Evolutionary conservation across 139 green algal species (phyloP), one percentile per base, ranked within the genome.

Genomic region (Coelastrella sp.): DNA sequence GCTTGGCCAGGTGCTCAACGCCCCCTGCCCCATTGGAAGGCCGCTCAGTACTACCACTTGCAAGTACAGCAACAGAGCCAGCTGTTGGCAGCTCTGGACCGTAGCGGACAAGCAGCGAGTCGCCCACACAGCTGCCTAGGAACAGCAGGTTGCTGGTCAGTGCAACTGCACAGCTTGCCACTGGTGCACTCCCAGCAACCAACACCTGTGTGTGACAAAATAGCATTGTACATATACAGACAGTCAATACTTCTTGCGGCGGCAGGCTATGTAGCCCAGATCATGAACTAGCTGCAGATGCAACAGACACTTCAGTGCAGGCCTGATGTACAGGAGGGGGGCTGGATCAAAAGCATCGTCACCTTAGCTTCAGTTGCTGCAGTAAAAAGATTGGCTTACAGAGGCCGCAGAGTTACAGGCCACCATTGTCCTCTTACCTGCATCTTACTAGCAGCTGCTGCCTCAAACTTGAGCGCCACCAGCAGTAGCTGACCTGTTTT

Each of bases 81-180:
- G 74, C 68, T n/a, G 84, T 76, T 80, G 74, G 10, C 22, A 10
- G 8, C 60, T 92, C 66, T 19, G 70, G 22, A 74, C 82, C 79
- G 81, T 92, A 82, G 56, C 90, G 63, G 6, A 99, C 87, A 0
- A 99, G 94, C 20, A 99, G 90, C 0, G 96, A 98, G 90, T 99
- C 96, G 0, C 96, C 97, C 6, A 92, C 68, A 35, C 93, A 94
- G 17, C 93, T 97, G 24, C 96, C 97, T 35, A 99, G 86, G 92
- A 99, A 99, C 0, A 99, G 7, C 11, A 98, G 57, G 20, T 81
- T 75, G 58, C 8, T 20, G 9, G 76, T 80, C 65, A 93, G 87
- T 15, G 59, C 35, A 79, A 78, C 66, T 96, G 75, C 49, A 61
- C 74, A 89, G 61, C 92, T 92, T 0, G 92, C 27, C 15, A 92